Conservation (phyloP, 2,329 filamentous ascomycete genomes). For the Lasiodiplodia theobromae region DNA sequence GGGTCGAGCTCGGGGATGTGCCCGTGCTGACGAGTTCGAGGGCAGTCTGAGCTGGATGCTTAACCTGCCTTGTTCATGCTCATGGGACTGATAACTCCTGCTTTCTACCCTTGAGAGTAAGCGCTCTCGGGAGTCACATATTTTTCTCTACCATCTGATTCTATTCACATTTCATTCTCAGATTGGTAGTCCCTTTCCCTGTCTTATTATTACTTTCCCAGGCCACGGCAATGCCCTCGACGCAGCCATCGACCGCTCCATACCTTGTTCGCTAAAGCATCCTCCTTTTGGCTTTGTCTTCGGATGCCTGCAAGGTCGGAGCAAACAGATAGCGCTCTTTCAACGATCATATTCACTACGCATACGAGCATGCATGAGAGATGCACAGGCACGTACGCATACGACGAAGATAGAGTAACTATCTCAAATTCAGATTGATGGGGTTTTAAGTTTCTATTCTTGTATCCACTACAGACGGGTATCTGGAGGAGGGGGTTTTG, state of each 20-base stretch:
- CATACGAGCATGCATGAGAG: background rate
- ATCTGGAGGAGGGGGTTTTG: background rate
- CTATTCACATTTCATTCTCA: background rate
- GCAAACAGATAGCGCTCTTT: background rate
- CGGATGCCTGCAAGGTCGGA: too few species aligned
- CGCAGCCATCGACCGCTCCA: too few species aligned
- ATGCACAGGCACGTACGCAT: background rate
- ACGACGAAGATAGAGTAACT: background rate
- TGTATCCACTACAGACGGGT: background rate
- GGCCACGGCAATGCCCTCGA: too few species aligned
- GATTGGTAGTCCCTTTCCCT: background rate
- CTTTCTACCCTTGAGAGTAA: background rate
- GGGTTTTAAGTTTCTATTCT: background rate
- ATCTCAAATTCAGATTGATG: background rate
- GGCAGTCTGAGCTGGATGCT: background rate
- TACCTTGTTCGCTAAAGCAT: too few species aligned
- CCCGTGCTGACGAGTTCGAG: conserved; percentile 40
- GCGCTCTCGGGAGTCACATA: background rate
- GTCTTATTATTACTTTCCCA: too few species aligned
- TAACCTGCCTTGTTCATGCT: background rate
- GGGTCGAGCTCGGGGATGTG: conserved; percentile 44
- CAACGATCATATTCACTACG: too few species aligned
- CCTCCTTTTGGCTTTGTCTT: too few species aligned
- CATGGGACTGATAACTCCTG: background rate
- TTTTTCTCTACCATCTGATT: background rate